Evolutionary conservation across 768 basidiomycete genomes (phyloP), one percentile per base, ranked within the genome.

Genomic region (Kwoniella botswanensis): DNA sequence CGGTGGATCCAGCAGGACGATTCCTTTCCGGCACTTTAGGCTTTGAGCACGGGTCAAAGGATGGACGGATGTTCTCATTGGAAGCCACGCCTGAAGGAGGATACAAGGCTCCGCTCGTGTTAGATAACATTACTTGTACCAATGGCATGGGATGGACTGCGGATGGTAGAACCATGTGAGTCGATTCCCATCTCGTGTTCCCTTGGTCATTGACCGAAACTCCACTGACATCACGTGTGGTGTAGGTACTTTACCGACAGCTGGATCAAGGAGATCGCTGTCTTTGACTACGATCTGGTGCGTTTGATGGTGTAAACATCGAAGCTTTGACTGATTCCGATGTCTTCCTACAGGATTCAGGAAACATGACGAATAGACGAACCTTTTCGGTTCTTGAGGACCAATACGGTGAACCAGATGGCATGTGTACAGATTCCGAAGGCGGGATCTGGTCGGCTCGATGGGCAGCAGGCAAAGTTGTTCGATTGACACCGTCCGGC

Each of bases 111-210:
- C 63, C 69, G 7, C 26, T 63, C 15, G 44, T 65, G 1, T 35
- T 71, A 22, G 63, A 58, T 26, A 55, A 41, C 12, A 65, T 71
- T 29, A 71, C 63, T 2, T 55, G 50, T 29, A 65, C 69, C 2
- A 71, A 71, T 55, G 69, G 69, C 17, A 71, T 71, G 69, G 69
- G 53, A 35, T 71, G 69, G 69, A 65, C 63, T 15, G 41, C 57
- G 21, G 63, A 71, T 41, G 56, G 44, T 29, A 58, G 65, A 24
- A 71, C 63, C 10, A 71, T 71, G 63, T 65, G 63, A 65, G 63
- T 55, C 3, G 13, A 41, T 53, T 22, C 21, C n/a, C 53, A 17
- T 22, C n/a, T 54, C 6, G 53, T 54, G 21, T n/a, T 22, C 53
- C 7, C 9, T 18, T 5, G 60, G 43, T 3, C 26, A 13, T 15